Evolutionary conservation across 768 basidiomycete genomes (phyloP).

Genomic region (Lactarius evosmus): DNA sequence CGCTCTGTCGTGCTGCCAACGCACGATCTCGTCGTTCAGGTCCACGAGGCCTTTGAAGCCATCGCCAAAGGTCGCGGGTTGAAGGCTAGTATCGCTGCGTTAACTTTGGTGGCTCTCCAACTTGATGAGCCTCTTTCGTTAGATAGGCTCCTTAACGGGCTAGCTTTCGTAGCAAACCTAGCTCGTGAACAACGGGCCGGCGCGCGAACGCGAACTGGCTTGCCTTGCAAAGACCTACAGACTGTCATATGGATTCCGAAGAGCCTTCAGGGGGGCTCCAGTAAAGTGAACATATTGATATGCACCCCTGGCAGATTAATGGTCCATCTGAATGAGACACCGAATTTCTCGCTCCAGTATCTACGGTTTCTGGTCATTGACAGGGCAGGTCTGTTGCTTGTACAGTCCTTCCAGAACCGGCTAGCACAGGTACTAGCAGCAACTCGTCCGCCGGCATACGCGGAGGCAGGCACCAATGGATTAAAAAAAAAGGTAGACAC

Average conservation of each 20-base stretch:
- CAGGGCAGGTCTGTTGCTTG: slow-evolving; percentile 93
- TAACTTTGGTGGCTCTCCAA: background rate
- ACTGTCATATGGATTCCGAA: background rate
- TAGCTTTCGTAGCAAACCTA: slow-evolving; percentile 92
- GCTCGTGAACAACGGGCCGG: slow-evolving; percentile 56
- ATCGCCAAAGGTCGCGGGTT: slow-evolving; percentile 82
- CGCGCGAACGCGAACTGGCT: slow-evolving; percentile 45
- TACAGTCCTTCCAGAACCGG: slow-evolving; percentile 97
- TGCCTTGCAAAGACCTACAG: background rate
- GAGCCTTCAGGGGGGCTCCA: slow-evolving; percentile 80
- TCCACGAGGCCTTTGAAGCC: slow-evolving; percentile 86
- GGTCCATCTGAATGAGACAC: slow-evolving; percentile 86
- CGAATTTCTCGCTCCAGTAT: slow-evolving; percentile 90
- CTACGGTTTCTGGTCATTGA: slow-evolving; percentile 97
- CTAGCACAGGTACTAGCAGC: slow-evolving; percentile 78
- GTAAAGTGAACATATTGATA: slow-evolving; percentile 89
- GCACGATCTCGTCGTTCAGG: slow-evolving; percentile 88
- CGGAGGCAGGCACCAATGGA: too few species aligned
- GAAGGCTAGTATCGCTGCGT: slow-evolving; percentile 50
- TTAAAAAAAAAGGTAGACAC: too few species aligned
- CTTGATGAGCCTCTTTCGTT: background rate
- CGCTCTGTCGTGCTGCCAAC: slow-evolving; percentile 92
- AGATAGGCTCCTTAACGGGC: slow-evolving; percentile 82
- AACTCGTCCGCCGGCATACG: slow-evolving; percentile 42
- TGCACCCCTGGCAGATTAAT: slow-evolving; percentile 95